A percentile compares a stretch with the other conserved stretches of the same genome.
Conservation (phyloP, 1,284 basidiomycete genomes). For the Ceratobasidium sp. region DNA sequence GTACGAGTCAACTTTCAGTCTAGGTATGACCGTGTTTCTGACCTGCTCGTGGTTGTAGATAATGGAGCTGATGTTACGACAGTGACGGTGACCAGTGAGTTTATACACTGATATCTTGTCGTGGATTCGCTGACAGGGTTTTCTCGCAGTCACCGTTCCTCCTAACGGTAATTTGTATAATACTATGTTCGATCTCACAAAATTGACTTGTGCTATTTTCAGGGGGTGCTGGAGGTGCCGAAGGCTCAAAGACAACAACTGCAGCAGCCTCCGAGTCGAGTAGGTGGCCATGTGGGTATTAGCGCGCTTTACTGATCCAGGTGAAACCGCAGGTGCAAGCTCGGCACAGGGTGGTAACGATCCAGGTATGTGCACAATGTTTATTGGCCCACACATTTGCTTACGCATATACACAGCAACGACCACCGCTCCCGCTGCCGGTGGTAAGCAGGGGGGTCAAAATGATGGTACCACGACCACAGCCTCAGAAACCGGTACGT, state of each 20-base stretch:
- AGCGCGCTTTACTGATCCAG: not conserved
- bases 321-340: not conserved
- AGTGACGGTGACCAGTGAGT: constrained; percentile 26
- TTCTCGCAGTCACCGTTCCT: not conserved
- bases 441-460: not conserved
- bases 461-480: not conserved
- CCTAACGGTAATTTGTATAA: not conserved
- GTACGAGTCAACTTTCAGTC: too few relatives aligned
- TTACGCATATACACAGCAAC: too few relatives aligned
- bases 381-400: not conserved
- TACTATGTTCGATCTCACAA: not conserved
- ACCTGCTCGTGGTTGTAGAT: not conserved
- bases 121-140: not conserved
- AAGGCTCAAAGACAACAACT: not conserved
- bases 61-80: constrained; percentile 2
- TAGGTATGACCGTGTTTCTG: not conserved
- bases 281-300: not conserved
- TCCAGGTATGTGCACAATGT: not conserved
- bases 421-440: not conserved
- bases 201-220: not conserved
- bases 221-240: not conserved
- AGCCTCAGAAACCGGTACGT: constrained; percentile 2
- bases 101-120: not conserved
- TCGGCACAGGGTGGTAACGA: not conserved
- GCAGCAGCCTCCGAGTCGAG: not conserved